These are phyloP conservation scores for Potentilla sterilis DNA, from an alignment of 306 rosid species.

Conservation along the genomic window DNA sequence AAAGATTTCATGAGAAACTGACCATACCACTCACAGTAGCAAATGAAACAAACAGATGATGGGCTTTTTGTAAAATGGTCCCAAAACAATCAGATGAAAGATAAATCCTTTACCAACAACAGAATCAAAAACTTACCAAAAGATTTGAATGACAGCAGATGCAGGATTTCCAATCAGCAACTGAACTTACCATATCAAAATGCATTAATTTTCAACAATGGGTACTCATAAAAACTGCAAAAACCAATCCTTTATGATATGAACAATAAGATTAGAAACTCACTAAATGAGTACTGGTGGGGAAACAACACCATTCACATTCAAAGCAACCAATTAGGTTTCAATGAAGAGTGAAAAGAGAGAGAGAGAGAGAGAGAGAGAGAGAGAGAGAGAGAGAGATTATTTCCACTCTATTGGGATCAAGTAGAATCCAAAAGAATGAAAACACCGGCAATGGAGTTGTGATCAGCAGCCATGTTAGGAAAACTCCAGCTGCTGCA, in stretches of 20 bases:
- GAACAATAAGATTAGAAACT: conserved; percentile 34
- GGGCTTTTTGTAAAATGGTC: not conserved
- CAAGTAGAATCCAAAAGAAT: conserved; percentile 33
- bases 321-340: conserved; percentile 36
- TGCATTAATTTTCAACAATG: conserved; percentile 27
- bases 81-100: not conserved
- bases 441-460: conserved; percentile 36
- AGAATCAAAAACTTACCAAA: conserved; percentile 28
- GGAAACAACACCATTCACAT: conserved; percentile 21
- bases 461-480: conserved; percentile 33
- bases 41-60: not conserved
- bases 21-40: not conserved
- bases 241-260: conserved; percentile 12
- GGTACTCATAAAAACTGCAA: conserved; percentile 1
- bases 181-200: conserved; percentile 34
- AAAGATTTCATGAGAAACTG: not conserved
- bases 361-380: not conserved
- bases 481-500: conserved; percentile 40
- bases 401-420: conserved; percentile 26
- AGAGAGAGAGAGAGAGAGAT: not conserved
- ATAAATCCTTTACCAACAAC: conserved; percentile 7
- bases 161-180: conserved; percentile 25
- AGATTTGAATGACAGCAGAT: not conserved
- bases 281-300: conserved; percentile 23
- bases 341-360: conserved; percentile 26